These are phyloP conservation scores for Ceratobasidium sp. DNA, from an alignment of 1,284 basidiomycete species.

Conservation along the genomic window DNA sequence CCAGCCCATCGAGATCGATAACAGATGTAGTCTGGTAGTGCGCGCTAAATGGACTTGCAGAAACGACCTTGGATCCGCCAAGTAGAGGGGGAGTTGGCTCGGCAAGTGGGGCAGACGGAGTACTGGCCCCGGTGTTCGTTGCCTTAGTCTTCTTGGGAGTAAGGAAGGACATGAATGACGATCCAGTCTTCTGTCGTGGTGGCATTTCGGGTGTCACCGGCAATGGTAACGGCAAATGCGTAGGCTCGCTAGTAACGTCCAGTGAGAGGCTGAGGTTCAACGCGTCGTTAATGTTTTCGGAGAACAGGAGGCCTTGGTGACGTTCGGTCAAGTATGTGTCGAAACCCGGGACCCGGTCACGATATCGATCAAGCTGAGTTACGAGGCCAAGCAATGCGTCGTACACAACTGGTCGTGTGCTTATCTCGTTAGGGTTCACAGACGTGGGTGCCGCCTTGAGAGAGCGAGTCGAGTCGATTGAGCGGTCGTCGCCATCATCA, in stretches of 20 bases:
- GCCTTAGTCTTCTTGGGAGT: slow-evolving; percentile 40
- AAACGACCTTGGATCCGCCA: slow-evolving; percentile 59
- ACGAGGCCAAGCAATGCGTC: slow-evolving; percentile 82
- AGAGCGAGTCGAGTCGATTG: slow-evolving; percentile 75
- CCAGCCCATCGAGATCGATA: slow-evolving; percentile 76
- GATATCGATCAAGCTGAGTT: slow-evolving; percentile 81
- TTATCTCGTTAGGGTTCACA: slow-evolving; percentile 68
- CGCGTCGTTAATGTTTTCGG: slow-evolving; percentile 92
- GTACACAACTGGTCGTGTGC: slow-evolving; percentile 79
- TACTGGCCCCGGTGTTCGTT: slow-evolving; percentile 50
- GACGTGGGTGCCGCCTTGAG: slow-evolving; percentile 63
- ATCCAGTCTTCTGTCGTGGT: slow-evolving; percentile 39
- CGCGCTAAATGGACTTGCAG: slow-evolving; percentile 81
- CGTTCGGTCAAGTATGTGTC: slow-evolving; percentile 87
- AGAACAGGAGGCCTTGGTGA: slow-evolving; percentile 88
- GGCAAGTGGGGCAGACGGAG: slow-evolving; percentile 54
- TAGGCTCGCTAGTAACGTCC: slow-evolving; percentile 65
- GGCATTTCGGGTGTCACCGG: slow-evolving; percentile 30
- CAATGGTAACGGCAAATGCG: slow-evolving; percentile 50
- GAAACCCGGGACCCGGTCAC: slow-evolving; percentile 78
- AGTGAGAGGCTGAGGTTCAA: slow-evolving; percentile 70
- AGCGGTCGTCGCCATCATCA: slow-evolving; percentile 76
- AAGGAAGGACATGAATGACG: slow-evolving; percentile 46
- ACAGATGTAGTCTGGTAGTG: slow-evolving; percentile 85
- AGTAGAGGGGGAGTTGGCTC: slow-evolving; percentile 60